Evolutionary conservation across 306 rosid species (phyloP).

Genomic region (Carpinus fangiana): DNA sequence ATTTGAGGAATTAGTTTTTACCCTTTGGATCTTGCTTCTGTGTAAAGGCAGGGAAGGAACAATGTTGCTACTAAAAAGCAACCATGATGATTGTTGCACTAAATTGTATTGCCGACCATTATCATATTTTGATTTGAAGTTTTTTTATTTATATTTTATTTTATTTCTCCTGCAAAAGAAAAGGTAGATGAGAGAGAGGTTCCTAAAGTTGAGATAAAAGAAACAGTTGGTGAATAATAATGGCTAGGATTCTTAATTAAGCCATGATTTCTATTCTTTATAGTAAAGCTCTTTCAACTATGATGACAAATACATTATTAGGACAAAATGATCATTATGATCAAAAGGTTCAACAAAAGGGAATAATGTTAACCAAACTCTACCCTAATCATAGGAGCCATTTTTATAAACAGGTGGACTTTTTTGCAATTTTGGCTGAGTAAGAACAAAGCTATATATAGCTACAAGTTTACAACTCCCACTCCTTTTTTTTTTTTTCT

Average conservation of each 20-base stretch:
- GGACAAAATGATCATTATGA: conserved; percentile 6
- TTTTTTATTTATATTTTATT: too few relatives aligned
- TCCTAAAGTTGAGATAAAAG: not conserved
- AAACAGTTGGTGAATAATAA: not conserved
- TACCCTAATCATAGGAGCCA: not conserved
- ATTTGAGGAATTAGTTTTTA: not conserved
- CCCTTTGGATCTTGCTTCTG: not conserved
- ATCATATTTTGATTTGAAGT: not conserved
- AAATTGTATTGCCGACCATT: not conserved
- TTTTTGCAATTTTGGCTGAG: not conserved
- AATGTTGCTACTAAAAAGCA: not conserved
- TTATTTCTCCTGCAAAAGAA: not conserved
- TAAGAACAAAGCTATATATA: too few relatives aligned
- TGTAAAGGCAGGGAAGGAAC: not conserved
- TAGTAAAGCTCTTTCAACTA: not conserved
- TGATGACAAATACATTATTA: not conserved
- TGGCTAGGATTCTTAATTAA: conserved; percentile 11
- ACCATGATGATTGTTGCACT: not conserved
- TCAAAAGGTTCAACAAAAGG: not conserved
- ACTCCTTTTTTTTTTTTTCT: too few relatives aligned
- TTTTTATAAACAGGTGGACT: not conserved
- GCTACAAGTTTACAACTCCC: too few relatives aligned
- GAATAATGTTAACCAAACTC: not conserved
- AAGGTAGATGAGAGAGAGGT: not conserved
- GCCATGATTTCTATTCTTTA: conserved; percentile 1